These are phyloP conservation scores for Eruca vesicaria DNA, from an alignment of 441 rosid genomes.

Conservation along the genomic window DNA sequence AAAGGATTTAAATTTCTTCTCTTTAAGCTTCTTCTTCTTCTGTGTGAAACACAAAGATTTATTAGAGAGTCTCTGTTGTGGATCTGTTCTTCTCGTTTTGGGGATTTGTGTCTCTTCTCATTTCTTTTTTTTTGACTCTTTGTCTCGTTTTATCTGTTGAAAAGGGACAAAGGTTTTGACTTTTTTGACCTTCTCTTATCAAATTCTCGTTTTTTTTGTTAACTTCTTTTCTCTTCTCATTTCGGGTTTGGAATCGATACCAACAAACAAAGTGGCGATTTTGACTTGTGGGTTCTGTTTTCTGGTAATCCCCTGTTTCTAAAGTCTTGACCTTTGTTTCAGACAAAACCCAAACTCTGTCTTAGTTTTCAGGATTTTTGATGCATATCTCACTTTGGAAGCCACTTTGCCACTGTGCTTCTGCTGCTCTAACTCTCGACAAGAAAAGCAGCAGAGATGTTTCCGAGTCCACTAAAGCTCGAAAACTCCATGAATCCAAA, in stretches of 20 bases:
- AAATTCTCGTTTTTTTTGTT: too few species aligned
- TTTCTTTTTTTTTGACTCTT: neutral
- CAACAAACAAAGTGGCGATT: slow-evolving; percentile 8
- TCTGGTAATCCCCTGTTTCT: slow-evolving; percentile 19
- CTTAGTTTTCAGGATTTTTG: slow-evolving; percentile 3
- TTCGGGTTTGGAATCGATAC: slow-evolving; percentile 12
- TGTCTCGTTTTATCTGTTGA: neutral
- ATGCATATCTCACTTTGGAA: slow-evolving; percentile 81
- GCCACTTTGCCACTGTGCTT: slow-evolving; percentile 69
- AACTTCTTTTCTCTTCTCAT: too few species aligned
- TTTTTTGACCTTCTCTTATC: slow-evolving; percentile 11
- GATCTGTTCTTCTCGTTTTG: slow-evolving; percentile 27
- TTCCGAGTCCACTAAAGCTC: slow-evolving; percentile 33
- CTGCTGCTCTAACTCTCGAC: slow-evolving; percentile 56
- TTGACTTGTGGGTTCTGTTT: slow-evolving; percentile 28
- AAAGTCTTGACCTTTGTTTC: slow-evolving; percentile 18
- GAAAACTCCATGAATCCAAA: slow-evolving; percentile 57
- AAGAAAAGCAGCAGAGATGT: slow-evolving; percentile 48
- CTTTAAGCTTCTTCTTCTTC: neutral
- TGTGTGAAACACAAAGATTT: neutral
- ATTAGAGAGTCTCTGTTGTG: slow-evolving; percentile 7
- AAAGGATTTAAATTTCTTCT: neutral
- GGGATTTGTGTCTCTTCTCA: slow-evolving; percentile 19
- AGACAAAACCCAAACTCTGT: neutral
- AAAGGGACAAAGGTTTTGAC: slow-evolving; percentile 30